phyloP scores from a whole-genome alignment of 768 basidiomycete genomes.

The Dentipellis fragilis region DNA sequence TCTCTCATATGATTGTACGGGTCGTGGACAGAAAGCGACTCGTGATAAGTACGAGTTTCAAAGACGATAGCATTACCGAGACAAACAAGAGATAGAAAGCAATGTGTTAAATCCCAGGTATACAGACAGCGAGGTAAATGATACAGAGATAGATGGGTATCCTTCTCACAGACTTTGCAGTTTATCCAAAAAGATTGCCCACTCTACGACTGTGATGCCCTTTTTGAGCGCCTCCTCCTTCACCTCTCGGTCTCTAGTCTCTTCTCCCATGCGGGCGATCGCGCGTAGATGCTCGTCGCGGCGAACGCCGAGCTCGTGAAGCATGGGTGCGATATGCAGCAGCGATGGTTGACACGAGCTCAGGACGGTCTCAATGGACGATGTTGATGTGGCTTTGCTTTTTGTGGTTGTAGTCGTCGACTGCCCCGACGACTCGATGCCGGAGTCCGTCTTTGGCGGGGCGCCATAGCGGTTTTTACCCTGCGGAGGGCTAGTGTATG shows the following conservation, averaged over 20 bases:
- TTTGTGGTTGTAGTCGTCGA: slow-evolving; percentile 8
- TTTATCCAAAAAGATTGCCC: slow-evolving; percentile 68
- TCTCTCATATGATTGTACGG: background rate
- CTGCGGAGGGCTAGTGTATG: slow-evolving; percentile 1
- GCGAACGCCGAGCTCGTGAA: slow-evolving; percentile 49
- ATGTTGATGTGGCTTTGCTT: slow-evolving; percentile 26
- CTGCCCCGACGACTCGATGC: slow-evolving; percentile 4
- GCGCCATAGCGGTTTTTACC: slow-evolving; percentile 1
- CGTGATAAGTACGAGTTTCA: no score
- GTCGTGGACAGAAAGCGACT: no score
- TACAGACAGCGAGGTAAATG: background rate
- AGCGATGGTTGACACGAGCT: slow-evolving; percentile 57
- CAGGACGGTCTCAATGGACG: slow-evolving; percentile 43
- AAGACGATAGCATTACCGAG: background rate
- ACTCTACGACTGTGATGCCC: slow-evolving; percentile 66
- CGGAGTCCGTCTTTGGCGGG: slow-evolving; percentile 7
- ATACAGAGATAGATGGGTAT: background rate
- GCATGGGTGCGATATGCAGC: slow-evolving; percentile 46
- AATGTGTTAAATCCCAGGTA: background rate
- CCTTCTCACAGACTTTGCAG: slow-evolving; percentile 28
- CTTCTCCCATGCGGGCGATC: slow-evolving; percentile 48
- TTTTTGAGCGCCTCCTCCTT: slow-evolving; percentile 58
- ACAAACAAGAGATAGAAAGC: no score
- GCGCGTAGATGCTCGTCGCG: slow-evolving; percentile 54
- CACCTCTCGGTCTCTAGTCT: slow-evolving; percentile 59